Evolutionary conservation across 352 stramenopile genomes (phyloP), one percentile per base, ranked within the genome.

Genomic region (Thraustochytrium striatum): DNA sequence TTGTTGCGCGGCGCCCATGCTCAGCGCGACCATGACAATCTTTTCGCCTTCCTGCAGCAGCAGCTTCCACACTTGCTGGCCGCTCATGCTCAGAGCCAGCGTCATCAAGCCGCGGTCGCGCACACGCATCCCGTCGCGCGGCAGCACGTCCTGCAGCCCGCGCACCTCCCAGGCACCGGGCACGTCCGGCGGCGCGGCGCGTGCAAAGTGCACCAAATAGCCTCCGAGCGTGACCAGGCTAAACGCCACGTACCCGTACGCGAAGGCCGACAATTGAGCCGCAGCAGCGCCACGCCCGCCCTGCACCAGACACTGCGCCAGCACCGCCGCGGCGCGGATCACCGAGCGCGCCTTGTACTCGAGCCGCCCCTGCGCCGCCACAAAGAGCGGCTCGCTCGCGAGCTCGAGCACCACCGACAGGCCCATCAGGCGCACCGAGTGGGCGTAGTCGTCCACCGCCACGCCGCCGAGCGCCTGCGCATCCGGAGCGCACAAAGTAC

Each of bases 1-100:
- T 87, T 93, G 75, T 89, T 85, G 82, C 92, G 79, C 53, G 91
- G 83, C 30, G 89, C 88, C 47, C 87, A 72, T 62, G 19, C 30
- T 87, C 25, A 94, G 90, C 1, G 88, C 81, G 35, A 90, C 87
- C 1, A 95, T 78, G 33, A 95, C 87, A 86, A 91, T 92, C 79
- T 93, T 93, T 75, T 95, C 90, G 36, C 90, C 90, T 73, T 95
- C 89, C 0, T 87, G 90, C 28, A 95, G 85, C 28, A 94, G 69
- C 82, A 94, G 92, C 83, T 95, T 95, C 69, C 92, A 89, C 16
- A 87, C 84, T 75, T 89, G 92, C 69, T 95, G 90, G 13, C 93
- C 72, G 61, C 84, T 87, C 38, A 95, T 80, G n/a, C 89, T 89
- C n/a, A 85, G 59, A 38, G 91, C 70, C 9, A 92, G 82, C 28